Evolutionary conservation across 1,139 yeast genomes (phyloP), one percentile per base, ranked within the genome.

Genomic region (Hyphopichia wangnamkhiaoensis): DNA sequence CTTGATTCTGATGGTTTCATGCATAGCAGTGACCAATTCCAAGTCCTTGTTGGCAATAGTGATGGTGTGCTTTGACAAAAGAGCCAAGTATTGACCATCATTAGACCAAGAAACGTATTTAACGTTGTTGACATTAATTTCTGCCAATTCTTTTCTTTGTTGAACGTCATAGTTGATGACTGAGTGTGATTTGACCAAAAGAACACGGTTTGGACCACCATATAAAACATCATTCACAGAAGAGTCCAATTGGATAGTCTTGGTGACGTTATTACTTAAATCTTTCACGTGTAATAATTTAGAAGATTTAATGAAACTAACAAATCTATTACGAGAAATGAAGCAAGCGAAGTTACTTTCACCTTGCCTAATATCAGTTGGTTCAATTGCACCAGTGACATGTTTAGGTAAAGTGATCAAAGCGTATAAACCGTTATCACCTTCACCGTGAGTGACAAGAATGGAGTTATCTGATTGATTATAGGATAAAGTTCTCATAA

Each of bases 1-100:
- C 72, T 94, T 94, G 56, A 94, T 89, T 63, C 98, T 79, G 52
- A 94, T 93, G 4, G 98, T 93, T 68, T 94, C 99, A 60, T 91
- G 98, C 79, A 91, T 77, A 4, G 95, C 83, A 38, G 93, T 84
- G 32, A 90, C 74, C 47, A 83, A 69, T 58, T 89, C 90, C 54
- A 93, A 76, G 49, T 82, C 83, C 61, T 80, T 85, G 54, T 81
- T 84, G 24, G 89, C 95, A 54, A 93, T 82, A 8, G 96, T 86
- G 51, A 94, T 87, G 21, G 95, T 86, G 65, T 94, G 99, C 61
- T 93, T 94, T 20, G 96, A 83, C 60, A 91, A 75, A 43, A 94
- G 72, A 1, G 98, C 98, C 50, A 91, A 78, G 57, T 88, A 78
- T 58, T 85, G 88, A 34, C 95, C 95, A 63, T 90, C 96, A 40